Base-by-base conservation (phyloP, 257 asterid genomes). In the Anisodus tanguticus region DNA sequence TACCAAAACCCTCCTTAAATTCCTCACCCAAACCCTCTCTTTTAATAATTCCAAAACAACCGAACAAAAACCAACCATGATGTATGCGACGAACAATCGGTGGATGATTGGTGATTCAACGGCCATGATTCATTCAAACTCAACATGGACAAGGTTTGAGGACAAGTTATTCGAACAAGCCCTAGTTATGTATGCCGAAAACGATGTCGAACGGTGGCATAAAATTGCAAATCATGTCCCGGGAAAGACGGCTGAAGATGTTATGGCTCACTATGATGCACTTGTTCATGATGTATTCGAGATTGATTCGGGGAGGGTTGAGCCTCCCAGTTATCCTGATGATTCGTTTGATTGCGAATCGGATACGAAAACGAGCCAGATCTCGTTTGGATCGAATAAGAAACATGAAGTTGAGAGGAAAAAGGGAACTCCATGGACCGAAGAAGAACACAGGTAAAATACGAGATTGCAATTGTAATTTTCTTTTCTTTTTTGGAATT, bases 361-460 rank as follows among this genome's bases (percentile, higher is more conserved):
- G 2, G 86, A 71, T 35, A 15, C 86, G 0, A 77, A 87, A 54
- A 66, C 93, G 35, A 69, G 86, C 55, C 95, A 90, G 89, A 94
- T 94, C 85, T 92, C 97, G 5, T 92, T 94, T 77, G 97, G 95
- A 22, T 62, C 85, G 12, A 90, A 89, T 37, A 47, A 86, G 12
- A 91, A 92, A 22, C 87, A 86, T 3, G 96, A 91, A 0, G 90
- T 59, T 31, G 95, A 92, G 53, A 89, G 97, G 85, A 91, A 88
- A 67, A 91, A 91, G n/a, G 98, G 98, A 15, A 92, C 94, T 7
- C 97, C 98, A 16, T 93, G 98, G 97, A 90, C 97, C 0, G 97
- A 93, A 84, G 97, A 93, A 47, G 98, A 94, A 71, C 98, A 94
- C 91, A 91, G 93, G 97, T 92, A 31, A 31, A 31, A 31, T 31